A percentile compares a stretch with the other conserved stretches of the same genome.
phyloP scores from a whole-genome alignment of 495 filamentous ascomycete genomes.

The Massariosphaeria phaeospora region DNA sequence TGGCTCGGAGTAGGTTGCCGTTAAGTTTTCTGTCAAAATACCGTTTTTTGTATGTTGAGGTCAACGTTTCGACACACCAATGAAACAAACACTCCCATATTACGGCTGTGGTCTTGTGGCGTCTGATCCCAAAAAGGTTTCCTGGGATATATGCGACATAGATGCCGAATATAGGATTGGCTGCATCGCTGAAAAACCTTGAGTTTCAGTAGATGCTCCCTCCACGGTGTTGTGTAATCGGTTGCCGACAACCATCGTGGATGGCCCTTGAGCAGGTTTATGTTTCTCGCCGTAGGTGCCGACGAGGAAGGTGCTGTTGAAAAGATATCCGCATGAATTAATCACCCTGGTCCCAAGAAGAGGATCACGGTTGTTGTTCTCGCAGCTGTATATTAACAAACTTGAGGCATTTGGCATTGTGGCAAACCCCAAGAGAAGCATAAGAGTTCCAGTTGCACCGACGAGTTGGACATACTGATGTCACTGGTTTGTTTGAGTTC shows the following conservation, averaged over 20 bases:
- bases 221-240: background rate
- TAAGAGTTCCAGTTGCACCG: slow-evolving; percentile 13
- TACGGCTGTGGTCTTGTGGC: slow-evolving; percentile 12
- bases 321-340: slow-evolving; percentile 7
- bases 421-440: slow-evolving; percentile 20
- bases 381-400: slow-evolving; percentile 5
- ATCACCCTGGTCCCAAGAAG: background rate
- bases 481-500: background rate
- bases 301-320: slow-evolving; percentile 6
- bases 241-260: background rate
- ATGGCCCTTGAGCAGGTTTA: background rate
- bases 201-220: slow-evolving; percentile 2
- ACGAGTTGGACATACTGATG: slow-evolving; percentile 5
- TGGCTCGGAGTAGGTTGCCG: too few species aligned
- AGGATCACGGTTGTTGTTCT: background rate
- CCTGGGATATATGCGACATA: slow-evolving; percentile 21
- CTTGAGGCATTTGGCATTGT: slow-evolving; percentile 17
- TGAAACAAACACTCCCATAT: slow-evolving; percentile 17
- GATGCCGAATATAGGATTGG: slow-evolving; percentile 15
- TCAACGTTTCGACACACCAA: slow-evolving; percentile 15
- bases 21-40: background rate
- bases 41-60: background rate
- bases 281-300: background rate
- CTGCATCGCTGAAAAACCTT: slow-evolving; percentile 6
- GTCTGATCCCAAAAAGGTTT: background rate